Evolutionary conservation across 345 rosid species (phyloP).

Genomic region (Turnera subulata): DNA sequence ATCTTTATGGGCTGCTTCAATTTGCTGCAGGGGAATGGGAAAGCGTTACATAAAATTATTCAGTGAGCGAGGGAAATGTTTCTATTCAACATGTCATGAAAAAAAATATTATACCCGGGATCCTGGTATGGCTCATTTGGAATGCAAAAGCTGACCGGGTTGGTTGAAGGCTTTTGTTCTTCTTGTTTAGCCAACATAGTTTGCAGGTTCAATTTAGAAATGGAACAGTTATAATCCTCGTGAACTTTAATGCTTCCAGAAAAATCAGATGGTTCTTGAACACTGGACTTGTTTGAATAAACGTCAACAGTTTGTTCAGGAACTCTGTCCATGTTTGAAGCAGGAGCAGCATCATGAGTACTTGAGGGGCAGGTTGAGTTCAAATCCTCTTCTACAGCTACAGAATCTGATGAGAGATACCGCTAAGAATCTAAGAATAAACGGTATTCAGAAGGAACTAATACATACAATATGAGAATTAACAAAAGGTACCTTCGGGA

Average conservation of each 20-base stretch:
- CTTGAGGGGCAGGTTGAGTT: constrained; percentile 17
- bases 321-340: constrained; percentile 18
- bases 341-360: constrained; percentile 18
- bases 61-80: background rate
- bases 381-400: constrained; percentile 29
- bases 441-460: background rate
- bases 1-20: constrained; percentile 25
- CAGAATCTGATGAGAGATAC: constrained; percentile 12
- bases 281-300: constrained; percentile 14
- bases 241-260: background rate
- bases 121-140: constrained; percentile 17
- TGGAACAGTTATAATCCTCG: constrained; percentile 8
- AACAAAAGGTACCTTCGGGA: constrained; percentile 20
- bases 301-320: constrained; percentile 18
- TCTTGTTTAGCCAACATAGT: constrained; percentile 17
- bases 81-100: background rate
- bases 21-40: constrained; percentile 18
- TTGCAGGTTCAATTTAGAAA: constrained; percentile 19
- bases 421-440: background rate
- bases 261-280: constrained; percentile 15
- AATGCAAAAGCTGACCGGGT: constrained; percentile 16
- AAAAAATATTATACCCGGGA: constrained; percentile 23
- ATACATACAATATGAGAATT: background rate
- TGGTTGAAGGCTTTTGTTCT: constrained; percentile 22
- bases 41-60: background rate